Base-by-base conservation (phyloP, 108 stramenopile species). In the Bacterosira constricta region DNA sequence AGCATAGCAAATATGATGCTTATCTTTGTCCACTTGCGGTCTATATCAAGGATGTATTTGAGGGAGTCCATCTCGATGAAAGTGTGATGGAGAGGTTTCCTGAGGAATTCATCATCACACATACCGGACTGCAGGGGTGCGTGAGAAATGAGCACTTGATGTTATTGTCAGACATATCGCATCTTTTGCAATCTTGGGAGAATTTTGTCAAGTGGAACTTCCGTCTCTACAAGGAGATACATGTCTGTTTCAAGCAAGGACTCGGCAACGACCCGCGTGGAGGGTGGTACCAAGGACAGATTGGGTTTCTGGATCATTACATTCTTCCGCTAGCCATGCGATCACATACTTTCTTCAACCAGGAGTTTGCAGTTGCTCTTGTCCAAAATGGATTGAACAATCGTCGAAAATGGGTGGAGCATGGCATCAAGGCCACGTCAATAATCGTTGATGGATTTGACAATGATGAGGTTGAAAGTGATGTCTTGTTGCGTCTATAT, bases 121-220 rank as follows among this genome's bases (percentile, higher is more conserved):
- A 32, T 21, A 10, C 37, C 21, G 69, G 51, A 18, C 34, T 76
- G 17, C 39, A 78, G 45, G 12, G 39, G 18, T 72, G 77, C 20
- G 60, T 77, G 23, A 61, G 69, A 18, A 65, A 72, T 26, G 83
- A 84, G 45, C 79, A 81, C 27, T 41, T 84, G 37, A 84, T 84
- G 71, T 63, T 72, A 36, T 42, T 66, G 1, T 57, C 71, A 26
- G 83, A 84, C 60, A 71, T 84, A 11, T 71, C 82, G 6, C 82
- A 86, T 47, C 54, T 77, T 0, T 52, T 83, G 75, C 85, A 86
- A 56, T 52, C 64, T 15, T 86, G 82, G 82, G 69, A 81, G 11
- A 77, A 73, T 35, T 86, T 79, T 36, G 58, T 59, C 21, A 83
- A 79, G 47, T 86, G 82, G 82, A 83, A 86, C 44, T 75, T 75